Base-by-base conservation (phyloP, 2,329 filamentous ascomycete species). In the Aspergillus sojae region DNA sequence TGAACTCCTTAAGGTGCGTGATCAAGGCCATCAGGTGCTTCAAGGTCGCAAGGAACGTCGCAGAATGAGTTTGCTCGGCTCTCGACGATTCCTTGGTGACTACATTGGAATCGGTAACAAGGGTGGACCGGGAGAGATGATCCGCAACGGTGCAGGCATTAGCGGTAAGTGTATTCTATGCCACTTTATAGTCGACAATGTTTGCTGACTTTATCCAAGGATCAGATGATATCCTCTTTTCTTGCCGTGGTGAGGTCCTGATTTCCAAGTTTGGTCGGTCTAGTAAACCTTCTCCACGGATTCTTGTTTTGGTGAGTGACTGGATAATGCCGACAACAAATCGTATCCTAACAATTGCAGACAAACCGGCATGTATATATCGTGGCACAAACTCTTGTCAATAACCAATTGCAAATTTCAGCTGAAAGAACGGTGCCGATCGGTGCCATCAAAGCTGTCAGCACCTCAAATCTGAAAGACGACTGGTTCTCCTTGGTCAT, bases 401-500 rank as follows among this genome's bases (percentile, higher is more conserved):
- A 96, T 75, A 88, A 91, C 63, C 91, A 96, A 73, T 84, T 93
- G 11, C 88, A 91, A 68, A 96, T 98, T 66, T 82, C 88, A 1
- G 85, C 93, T 0, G 95, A 99, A 76, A 88, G 91, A 59, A 89
- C 91, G 0, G 88, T 98, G 65, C 89, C 93, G 0, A 81, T 98
- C 21, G 92, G 93, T 3, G 88, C 93, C 11, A 94, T 99, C 82
- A 96, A 96, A 78, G 95, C 90, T 73, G 83, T 99, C 68, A 88
- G 92, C 71, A 83, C 87, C 5, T 97, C 94, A 2, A 92, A 86
- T 19, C 81, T 91, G 65, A 92, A 92, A 67, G 95, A 99, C 71
- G 95, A 99, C 78, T 99, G 95, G 95, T 97, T 99, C 78, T 93
- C 94, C 1, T 83, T 99, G 41, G 92, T 94, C 3, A 86, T 96